Conservation (phyloP, 1,139 yeast genomes). For the Saccharomyces hybrid region DNA sequence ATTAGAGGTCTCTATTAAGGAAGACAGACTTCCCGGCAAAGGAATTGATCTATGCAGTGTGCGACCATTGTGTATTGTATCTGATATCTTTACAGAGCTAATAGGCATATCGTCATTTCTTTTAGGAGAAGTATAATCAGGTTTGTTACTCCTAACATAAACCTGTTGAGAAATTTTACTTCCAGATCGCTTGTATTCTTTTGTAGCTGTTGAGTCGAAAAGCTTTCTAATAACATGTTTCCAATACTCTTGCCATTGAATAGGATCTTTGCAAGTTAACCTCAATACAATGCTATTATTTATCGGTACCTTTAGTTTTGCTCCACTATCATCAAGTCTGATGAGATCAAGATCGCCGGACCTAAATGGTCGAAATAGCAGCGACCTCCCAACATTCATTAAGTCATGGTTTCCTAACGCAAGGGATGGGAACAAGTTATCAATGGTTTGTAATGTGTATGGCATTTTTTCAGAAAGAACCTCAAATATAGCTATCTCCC, state of each 20-base stretch:
- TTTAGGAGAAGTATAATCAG: slow-evolving; percentile 10
- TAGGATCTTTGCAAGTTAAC: slow-evolving; percentile 13
- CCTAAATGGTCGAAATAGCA: slow-evolving; percentile 33
- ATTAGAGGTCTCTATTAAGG: not conserved
- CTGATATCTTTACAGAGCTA: not conserved
- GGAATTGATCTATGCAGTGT: not conserved
- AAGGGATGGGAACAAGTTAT: slow-evolving; percentile 10
- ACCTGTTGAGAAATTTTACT: slow-evolving; percentile 1
- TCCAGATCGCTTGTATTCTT: not conserved
- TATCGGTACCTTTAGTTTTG: slow-evolving; percentile 12
- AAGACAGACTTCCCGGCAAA: not conserved
- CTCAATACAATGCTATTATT: slow-evolving; percentile 13
- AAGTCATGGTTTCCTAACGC: slow-evolving; percentile 5
- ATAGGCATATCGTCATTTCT: not conserved
- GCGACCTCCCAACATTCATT: slow-evolving; percentile 27
- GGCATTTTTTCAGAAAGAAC: slow-evolving; percentile 21
- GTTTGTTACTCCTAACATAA: slow-evolving; percentile 12
- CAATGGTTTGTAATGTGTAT: slow-evolving; percentile 1
- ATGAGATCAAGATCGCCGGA: slow-evolving; percentile 25
- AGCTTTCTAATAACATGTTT: slow-evolving; percentile 9
- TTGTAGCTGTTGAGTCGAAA: slow-evolving; percentile 2
- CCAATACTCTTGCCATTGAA: slow-evolving; percentile 20
- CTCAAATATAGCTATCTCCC: slow-evolving; percentile 32
- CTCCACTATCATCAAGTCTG: slow-evolving; percentile 4
- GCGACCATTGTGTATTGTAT: not conserved